Evolutionary conservation across 768 basidiomycete species (phyloP).

Genomic region (Phylloporus arenicola): DNA sequence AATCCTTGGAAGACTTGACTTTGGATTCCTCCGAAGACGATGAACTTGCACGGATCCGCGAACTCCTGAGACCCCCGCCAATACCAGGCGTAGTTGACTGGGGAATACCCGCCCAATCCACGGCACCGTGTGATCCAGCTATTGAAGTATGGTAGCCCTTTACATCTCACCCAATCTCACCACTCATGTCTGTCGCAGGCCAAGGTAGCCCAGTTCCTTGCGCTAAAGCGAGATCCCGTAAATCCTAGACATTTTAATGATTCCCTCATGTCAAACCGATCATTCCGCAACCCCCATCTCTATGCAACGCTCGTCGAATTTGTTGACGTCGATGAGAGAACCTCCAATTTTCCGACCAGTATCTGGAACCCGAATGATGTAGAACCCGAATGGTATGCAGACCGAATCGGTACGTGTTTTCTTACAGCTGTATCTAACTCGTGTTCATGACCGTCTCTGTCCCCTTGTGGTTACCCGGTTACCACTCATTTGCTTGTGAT

Average conservation of each 20-base stretch:
- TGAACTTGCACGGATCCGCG: conserved; percentile 51
- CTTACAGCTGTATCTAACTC: conserved; percentile 10
- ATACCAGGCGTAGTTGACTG: conserved; percentile 65
- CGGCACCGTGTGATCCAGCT: conserved; percentile 52
- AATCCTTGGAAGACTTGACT: conserved; percentile 10
- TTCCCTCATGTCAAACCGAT: conserved; percentile 85
- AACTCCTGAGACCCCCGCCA: conserved; percentile 54
- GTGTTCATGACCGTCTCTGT: conserved; percentile 24
- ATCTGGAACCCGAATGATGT: conserved; percentile 72
- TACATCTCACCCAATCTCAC: background rate
- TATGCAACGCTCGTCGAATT: conserved; percentile 94
- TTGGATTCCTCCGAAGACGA: conserved; percentile 29
- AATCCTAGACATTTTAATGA: conserved; percentile 92
- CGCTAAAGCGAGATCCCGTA: conserved; percentile 55
- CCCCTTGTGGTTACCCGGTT: conserved; percentile 3
- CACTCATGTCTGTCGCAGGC: conserved; percentile 40
- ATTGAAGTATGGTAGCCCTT: conserved; percentile 44
- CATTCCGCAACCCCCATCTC: conserved; percentile 96
- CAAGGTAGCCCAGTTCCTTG: conserved; percentile 75
- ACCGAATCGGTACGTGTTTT: conserved; percentile 62
- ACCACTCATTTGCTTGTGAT: background rate
- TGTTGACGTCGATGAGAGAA: conserved; percentile 82
- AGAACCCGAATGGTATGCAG: conserved; percentile 67
- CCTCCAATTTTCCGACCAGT: conserved; percentile 70
- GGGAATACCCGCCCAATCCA: conserved; percentile 65